Evolutionary conservation across 2,329 filamentous ascomycete genomes (phyloP), one percentile per base, ranked within the genome.

Genomic region (Hymenoscyphus occultus): DNA sequence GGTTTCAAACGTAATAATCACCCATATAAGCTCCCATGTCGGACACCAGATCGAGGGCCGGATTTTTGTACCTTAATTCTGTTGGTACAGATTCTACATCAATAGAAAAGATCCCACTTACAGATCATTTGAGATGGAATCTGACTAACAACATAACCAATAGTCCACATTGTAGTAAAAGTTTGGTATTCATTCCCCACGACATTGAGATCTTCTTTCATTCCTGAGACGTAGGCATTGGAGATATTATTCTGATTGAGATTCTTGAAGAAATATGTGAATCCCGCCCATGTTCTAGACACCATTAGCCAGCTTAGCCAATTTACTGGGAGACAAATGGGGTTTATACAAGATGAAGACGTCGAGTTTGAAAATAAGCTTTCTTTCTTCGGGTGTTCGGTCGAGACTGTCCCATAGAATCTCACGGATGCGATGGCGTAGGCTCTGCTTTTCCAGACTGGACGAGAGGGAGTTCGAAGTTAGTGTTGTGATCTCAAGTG

Each of bases 1-100:
- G 64, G 86, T 83, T 2, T 86, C 74, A 9, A 87, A 76, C 0
- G 84, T 87, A 65, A 86, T 83, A 16, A 86, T 73, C 0, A 83
- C 83, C 84, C 84, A 87, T 1, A 76, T 72, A 1, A 86, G 68
- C 64, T 86, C 82, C 66, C 85, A 76, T 9, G 78, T 76, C 0
- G 84, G 84, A 71, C 86, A 87, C 78, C 84, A 89, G 66, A 83
- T 77, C 9, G 85, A 80, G 1, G 86, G 86, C 54, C 81, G 81
- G 64, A 90, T 73, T 5, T 85, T 78, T 0, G 83, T 69, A 74
- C 42, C 42, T 19, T 5, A 7, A 48, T 2, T 6, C 14, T 48
- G 16, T 48, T 48, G 19, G 42, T 48, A n/a, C n/a, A 16, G 9
- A 5, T 13, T 6, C 6, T 13, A 16, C 14, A 3, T 13, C 13